These are phyloP conservation scores for Artemisia argyi DNA, from an alignment of 129 eudicot species.

Conservation along the genomic window DNA sequence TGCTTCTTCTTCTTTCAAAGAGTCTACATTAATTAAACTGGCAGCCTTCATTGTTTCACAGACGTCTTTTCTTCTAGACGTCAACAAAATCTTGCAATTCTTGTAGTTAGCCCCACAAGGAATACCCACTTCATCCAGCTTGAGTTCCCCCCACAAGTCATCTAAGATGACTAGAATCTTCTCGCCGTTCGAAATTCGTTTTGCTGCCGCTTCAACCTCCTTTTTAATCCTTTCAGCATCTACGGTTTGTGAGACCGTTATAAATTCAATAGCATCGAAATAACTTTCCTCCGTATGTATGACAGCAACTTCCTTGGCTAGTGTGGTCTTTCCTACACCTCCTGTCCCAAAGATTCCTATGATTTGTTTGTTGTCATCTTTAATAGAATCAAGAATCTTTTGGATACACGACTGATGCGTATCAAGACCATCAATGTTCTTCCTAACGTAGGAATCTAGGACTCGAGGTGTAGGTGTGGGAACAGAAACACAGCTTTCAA, in stretches of 20 bases:
- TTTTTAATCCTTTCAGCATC: not conserved
- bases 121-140: not conserved
- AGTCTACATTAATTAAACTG: not conserved
- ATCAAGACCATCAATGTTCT: too few species aligned
- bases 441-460: too few species aligned
- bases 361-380: too few species aligned
- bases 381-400: too few species aligned
- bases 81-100: not conserved
- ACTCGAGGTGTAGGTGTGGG: too few species aligned
- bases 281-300: not conserved
- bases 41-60: not conserved
- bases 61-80: not conserved
- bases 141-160: not conserved
- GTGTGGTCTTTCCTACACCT: conserved; percentile 23
- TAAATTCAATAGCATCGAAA: not conserved
- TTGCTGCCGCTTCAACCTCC: conserved; percentile 9
- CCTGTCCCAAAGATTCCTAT: conserved; percentile 5
- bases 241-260: not conserved
- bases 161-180: conserved; percentile 2
- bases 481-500: too few species aligned
- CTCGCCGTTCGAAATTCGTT: not conserved
- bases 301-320: conserved; percentile 10
- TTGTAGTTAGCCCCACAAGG: not conserved
- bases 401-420: too few species aligned
- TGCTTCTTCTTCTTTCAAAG: not conserved